Conservation (phyloP, 306 rosid genomes). For the Prunus padus region DNA sequence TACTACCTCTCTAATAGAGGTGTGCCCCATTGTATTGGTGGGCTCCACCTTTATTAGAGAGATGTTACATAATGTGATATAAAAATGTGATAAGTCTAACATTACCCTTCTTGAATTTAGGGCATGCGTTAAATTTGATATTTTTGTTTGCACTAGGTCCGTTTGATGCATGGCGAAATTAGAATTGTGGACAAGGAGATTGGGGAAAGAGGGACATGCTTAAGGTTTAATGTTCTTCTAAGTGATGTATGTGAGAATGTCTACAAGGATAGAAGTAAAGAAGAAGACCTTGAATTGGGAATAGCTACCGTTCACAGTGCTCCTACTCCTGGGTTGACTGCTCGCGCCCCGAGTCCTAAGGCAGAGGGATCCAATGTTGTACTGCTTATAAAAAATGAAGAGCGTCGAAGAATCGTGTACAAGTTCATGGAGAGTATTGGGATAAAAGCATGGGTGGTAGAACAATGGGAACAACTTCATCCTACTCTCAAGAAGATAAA, state of each 20-base stretch:
- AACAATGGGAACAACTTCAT: constrained; percentile 33
- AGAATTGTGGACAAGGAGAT: constrained; percentile 62
- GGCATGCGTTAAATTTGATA: too few relatives aligned
- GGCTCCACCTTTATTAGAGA: too few relatives aligned
- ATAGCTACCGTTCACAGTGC: background rate
- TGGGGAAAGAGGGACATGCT: constrained; percentile 66
- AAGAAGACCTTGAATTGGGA: constrained; percentile 26
- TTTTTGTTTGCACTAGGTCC: constrained; percentile 39
- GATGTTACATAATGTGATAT: too few relatives aligned
- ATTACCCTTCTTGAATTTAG: too few relatives aligned
- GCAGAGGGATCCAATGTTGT: constrained; percentile 51
- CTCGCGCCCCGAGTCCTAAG: constrained; percentile 35
- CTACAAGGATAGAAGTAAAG: background rate
- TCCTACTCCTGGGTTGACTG: background rate
- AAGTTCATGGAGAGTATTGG: constrained; percentile 43
- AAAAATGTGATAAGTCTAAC: too few relatives aligned
- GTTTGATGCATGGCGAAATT: constrained; percentile 82
- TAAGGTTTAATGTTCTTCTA: constrained; percentile 63
- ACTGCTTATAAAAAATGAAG: constrained; percentile 27
- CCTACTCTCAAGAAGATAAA: constrained; percentile 21
- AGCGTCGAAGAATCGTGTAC: constrained; percentile 16
- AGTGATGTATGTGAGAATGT: constrained; percentile 23
- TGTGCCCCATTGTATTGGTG: too few relatives aligned
- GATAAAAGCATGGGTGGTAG: constrained; percentile 24
- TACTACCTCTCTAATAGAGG: too few relatives aligned